phyloP scores from a whole-genome alignment of 129 eudicot genomes.

The Chrysanthemum seticuspe region DNA sequence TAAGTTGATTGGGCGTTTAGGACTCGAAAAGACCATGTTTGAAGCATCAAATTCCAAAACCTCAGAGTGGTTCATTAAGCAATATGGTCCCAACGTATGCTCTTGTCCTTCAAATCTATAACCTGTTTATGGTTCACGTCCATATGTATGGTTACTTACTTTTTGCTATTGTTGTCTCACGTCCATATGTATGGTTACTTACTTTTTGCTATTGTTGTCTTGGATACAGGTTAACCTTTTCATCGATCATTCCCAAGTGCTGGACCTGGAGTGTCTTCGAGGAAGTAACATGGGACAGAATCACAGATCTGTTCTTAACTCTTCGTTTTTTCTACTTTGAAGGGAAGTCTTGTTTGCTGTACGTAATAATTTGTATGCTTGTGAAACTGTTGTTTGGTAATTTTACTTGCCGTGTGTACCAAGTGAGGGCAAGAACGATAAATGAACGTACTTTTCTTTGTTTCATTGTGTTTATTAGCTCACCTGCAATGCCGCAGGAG shows the following conservation, averaged over 20 bases:
- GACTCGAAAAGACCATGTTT: conserved; percentile 91
- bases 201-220: neutral
- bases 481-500: too few species aligned
- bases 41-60: conserved; percentile 78
- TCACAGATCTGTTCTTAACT: conserved; percentile 65
- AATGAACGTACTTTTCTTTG: conserved; percentile 4
- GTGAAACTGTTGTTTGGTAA: conserved; percentile 24
- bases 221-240: conserved; percentile 71
- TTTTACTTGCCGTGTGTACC: conserved; percentile 5
- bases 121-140: neutral
- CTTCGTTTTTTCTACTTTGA: conserved; percentile 50
- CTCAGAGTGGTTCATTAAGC: conserved; percentile 88
- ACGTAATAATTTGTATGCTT: conserved; percentile 2
- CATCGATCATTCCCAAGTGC: conserved; percentile 79
- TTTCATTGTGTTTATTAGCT: conserved; percentile 2
- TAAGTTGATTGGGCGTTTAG: conserved; percentile 77
- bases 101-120: conserved; percentile 6
- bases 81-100: conserved; percentile 82
- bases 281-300: conserved; percentile 71
- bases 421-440: neutral
- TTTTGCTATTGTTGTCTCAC: neutral
- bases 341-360: neutral
- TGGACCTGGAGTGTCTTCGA: conserved; percentile 88
- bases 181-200: too few species aligned
- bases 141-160: neutral